Evolutionary conservation across 352 stramenopile genomes (phyloP).

Genomic region (Phytophthora vignae): DNA sequence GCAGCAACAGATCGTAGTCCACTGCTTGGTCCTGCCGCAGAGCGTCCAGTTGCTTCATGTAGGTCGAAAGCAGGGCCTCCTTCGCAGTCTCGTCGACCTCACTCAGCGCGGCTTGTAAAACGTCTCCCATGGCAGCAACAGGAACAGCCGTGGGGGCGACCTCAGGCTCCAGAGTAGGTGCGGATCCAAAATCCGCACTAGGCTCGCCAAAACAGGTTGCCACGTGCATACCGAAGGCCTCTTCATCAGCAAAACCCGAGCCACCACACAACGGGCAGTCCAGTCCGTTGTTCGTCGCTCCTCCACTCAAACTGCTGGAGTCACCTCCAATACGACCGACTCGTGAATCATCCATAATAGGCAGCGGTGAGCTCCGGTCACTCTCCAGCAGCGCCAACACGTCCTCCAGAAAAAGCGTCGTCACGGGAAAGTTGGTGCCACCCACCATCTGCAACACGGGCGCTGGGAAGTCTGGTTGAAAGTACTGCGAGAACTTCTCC

Average conservation of each 20-base stretch:
- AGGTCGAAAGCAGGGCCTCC: slow-evolving; percentile 53
- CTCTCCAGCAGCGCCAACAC: slow-evolving; percentile 61
- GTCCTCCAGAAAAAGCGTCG: slow-evolving; percentile 94
- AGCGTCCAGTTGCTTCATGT: slow-evolving; percentile 69
- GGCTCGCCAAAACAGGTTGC: slow-evolving; percentile 81
- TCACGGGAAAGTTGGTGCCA: slow-evolving; percentile 90
- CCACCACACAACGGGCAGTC: slow-evolving; percentile 87
- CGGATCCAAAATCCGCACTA: slow-evolving; percentile 20
- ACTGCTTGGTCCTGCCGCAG: slow-evolving; percentile 69
- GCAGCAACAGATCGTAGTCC: slow-evolving; percentile 74
- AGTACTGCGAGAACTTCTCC: slow-evolving; percentile 94
- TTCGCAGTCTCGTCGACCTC: slow-evolving; percentile 46
- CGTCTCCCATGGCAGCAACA: slow-evolving; percentile 42
- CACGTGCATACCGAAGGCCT: slow-evolving; percentile 90
- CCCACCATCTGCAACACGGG: slow-evolving; percentile 84
- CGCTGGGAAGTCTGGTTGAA: slow-evolving; percentile 73
- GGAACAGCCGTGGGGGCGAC: slow-evolving; percentile 13
- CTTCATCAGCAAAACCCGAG: slow-evolving; percentile 72
- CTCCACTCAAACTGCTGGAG: slow-evolving; percentile 1
- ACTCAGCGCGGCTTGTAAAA: slow-evolving; percentile 47
- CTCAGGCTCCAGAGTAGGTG: slow-evolving; percentile 17
- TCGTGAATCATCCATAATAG: slow-evolving; percentile 35
- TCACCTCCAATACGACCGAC: slow-evolving; percentile 12
- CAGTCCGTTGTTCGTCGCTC: slow-evolving; percentile 38
- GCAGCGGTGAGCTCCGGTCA: slow-evolving; percentile 39